A percentile compares a stretch with the other conserved stretches of the same genome.
Conservation (phyloP, 1,284 basidiomycete genomes). For the Coniophora puteana region DNA sequence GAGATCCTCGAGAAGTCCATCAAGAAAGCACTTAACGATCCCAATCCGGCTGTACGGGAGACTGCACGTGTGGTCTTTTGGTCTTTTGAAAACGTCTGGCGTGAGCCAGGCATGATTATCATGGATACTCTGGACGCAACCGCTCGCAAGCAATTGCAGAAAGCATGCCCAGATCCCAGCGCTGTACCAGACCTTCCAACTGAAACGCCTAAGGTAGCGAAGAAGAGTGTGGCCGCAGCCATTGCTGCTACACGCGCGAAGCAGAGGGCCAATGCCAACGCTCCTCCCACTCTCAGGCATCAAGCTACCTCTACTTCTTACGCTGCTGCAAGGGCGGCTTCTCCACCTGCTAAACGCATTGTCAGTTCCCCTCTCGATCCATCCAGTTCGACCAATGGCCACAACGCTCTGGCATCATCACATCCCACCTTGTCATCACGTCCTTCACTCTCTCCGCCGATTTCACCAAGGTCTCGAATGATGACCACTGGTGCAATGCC, state of each 20-base stretch:
- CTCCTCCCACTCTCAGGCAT: conserved; percentile 72
- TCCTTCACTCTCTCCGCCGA: conserved; percentile 36
- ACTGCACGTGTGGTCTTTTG: conserved; percentile 76
- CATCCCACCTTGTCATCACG: conserved; percentile 36
- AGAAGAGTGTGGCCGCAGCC: conserved; percentile 74
- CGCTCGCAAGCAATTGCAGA: conserved; percentile 84
- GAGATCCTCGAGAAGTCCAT: conserved; percentile 73
- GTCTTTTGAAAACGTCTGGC: conserved; percentile 78
- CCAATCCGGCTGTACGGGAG: conserved; percentile 80
- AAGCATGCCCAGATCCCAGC: conserved; percentile 64
- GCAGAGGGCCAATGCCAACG: conserved; percentile 76
- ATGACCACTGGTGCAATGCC: conserved; percentile 34
- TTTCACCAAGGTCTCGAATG: conserved; percentile 44
- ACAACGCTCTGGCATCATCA: conserved; percentile 40
- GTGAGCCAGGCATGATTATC: conserved; percentile 59
- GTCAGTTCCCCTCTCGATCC: conserved; percentile 40
- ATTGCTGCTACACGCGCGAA: conserved; percentile 82
- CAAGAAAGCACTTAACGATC: conserved; percentile 72
- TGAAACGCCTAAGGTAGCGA: conserved; percentile 58
- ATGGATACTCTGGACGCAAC: conserved; percentile 66
- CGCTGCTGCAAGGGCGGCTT: conserved; percentile 36
- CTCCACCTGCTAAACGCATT: conserved; percentile 42
- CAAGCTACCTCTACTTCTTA: conserved; percentile 70
- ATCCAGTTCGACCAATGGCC: conserved; percentile 22
- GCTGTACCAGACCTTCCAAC: conserved; percentile 34